These are phyloP conservation scores for Talaromyces sp. DNA, from an alignment of 2,329 filamentous ascomycete species.

Conservation along the genomic window DNA sequence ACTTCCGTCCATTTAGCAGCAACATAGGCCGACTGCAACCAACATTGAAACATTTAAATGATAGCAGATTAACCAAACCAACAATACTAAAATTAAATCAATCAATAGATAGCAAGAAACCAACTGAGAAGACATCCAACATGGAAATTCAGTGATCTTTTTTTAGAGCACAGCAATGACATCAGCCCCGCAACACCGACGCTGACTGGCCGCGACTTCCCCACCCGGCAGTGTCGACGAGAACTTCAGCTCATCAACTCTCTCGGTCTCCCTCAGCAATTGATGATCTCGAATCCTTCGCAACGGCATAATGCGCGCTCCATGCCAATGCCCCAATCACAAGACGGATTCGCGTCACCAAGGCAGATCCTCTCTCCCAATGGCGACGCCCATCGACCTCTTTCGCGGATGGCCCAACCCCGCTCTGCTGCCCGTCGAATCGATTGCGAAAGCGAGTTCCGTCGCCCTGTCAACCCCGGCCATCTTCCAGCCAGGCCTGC, in stretches of 20 bases:
- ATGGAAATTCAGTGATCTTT: too few relatives aligned
- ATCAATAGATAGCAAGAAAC: background rate
- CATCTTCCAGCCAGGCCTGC: conserved; percentile 59
- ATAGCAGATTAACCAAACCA: background rate
- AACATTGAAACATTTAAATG: background rate
- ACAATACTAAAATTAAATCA: background rate
- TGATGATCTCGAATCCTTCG: background rate
- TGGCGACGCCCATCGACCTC: conserved; percentile 32
- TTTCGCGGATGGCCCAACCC: conserved; percentile 45
- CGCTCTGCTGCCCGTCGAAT: conserved; percentile 58
- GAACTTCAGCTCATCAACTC: too few relatives aligned
- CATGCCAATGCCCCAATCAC: background rate
- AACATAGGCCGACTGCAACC: too few relatives aligned
- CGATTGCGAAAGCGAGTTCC: conserved; percentile 57
- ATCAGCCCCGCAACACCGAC: too few relatives aligned
- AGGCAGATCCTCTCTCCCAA: background rate
- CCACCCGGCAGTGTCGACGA: background rate
- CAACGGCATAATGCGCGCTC: background rate
- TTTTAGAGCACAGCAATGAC: background rate
- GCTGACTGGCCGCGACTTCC: background rate
- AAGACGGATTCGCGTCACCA: background rate
- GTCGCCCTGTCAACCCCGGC: conserved; percentile 56
- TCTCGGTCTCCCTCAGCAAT: background rate
- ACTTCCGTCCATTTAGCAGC: too few relatives aligned
- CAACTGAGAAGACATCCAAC: background rate